Conservation (phyloP, 495 filamentous ascomycete genomes). For the Pseudoneurospora amorphoporcata region DNA sequence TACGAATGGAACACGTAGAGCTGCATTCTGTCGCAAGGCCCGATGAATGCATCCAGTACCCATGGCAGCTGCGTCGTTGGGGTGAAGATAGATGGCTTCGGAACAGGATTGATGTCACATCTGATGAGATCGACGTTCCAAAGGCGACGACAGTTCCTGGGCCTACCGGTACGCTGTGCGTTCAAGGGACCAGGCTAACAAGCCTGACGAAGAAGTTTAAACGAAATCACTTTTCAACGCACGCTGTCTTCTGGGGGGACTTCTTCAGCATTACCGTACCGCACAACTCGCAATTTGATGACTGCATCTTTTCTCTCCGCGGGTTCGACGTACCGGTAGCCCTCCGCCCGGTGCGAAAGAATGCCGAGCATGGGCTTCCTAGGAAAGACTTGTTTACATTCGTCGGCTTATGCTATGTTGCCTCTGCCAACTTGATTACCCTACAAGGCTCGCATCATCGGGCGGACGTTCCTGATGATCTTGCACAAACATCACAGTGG, state of each 20-base stretch:
- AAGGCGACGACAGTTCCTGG: conserved; percentile 3
- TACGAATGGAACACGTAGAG: not conserved
- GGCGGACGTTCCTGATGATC: not conserved
- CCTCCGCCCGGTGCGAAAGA: conserved; percentile 2
- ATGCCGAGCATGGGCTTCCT: not conserved
- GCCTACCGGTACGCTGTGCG: conserved; percentile 4
- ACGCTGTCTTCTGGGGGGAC: not conserved
- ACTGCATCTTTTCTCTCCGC: conserved; percentile 7
- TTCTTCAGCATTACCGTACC: conserved; percentile 4
- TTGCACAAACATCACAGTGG: not conserved
- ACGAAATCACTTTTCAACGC: not conserved
- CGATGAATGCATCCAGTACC: not conserved
- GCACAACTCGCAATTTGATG: not conserved
- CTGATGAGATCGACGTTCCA: not conserved
- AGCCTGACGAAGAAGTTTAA: not conserved
- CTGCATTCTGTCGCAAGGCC: not conserved
- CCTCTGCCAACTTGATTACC: not conserved
- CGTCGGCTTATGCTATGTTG: conserved; percentile 5
- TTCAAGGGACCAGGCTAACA: conserved; percentile 5
- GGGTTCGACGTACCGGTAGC: conserved; percentile 4
- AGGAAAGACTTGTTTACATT: conserved; percentile 5
- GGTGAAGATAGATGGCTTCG: not conserved
- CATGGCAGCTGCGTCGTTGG: not conserved
- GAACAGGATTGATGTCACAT: not conserved
- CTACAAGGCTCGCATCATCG: not conserved